Evolutionary conservation across 768 basidiomycete species (phyloP), one percentile per base, ranked within the genome.

Genomic region (Xerocomellus amylosporus): DNA sequence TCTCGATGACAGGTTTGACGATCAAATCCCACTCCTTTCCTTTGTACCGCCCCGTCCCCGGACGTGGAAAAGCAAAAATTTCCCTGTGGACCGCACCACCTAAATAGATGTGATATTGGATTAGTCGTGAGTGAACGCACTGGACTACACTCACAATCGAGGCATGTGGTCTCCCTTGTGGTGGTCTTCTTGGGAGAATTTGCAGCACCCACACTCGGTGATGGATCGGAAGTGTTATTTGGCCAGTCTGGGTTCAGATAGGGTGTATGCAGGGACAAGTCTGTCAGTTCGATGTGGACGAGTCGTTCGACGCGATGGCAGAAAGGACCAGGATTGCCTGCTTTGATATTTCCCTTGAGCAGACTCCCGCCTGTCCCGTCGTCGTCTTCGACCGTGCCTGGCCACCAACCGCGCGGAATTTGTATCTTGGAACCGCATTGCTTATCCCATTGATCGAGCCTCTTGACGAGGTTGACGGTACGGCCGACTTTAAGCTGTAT

Each of bases 401-500:
- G 91, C 77, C 84, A 90, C 73, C 80, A 87, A 1, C 88, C 89
- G 41, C 88, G 79, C 15, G 88, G 71, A 36, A 90, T 79, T 48
- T 86, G 87, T 59, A 85, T 80, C 67, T 87, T 88, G 8, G 88
- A 88, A 5, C 81, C 81, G 55, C 91, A 93, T 61, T 90, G 88
- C 61, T 87, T 91, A 20, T 77, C 77, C 91, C 91, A 93, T 61
- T 93, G 79, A 64, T 86, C 83, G 43, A 91, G 76, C 30, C 91
- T 77, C 61, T 85, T 86, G 30, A 77, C 79, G 22, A 91, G 77
- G 65, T 90, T 90, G 34, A 81, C 79, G 2, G 91, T 78, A 33
- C 90, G 81, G 15, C 91, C 92, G 24, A 92, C 87, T 75, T 93
- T 92, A 59, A 91, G 75, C 61, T 84, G 81, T 56, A 89, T 73